phyloP scores from a whole-genome alignment of 805 yeast species.

The Candida argentea region DNA sequence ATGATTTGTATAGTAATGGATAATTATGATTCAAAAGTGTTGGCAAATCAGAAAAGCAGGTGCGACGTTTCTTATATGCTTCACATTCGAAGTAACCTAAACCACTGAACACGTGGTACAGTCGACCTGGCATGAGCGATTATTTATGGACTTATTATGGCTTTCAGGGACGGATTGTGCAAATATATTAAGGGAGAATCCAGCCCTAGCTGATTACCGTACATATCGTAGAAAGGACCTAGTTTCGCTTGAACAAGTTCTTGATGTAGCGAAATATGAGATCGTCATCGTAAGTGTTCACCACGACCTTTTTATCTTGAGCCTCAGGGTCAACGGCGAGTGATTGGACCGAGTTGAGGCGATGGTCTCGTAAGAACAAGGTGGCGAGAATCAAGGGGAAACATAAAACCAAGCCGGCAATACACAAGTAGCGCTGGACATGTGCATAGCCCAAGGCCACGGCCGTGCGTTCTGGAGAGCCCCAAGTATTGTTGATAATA shows the following conservation, averaged over 20 bases:
- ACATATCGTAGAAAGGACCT: not conserved
- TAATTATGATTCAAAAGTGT: too few relatives aligned
- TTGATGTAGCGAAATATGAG: slow-evolving; percentile 7
- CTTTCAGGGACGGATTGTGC: too few relatives aligned
- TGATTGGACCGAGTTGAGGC: slow-evolving; percentile 27
- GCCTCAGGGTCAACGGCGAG: slow-evolving; percentile 8
- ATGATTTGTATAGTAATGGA: too few relatives aligned
- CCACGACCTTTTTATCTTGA: slow-evolving; percentile 9
- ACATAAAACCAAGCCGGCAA: slow-evolving; percentile 45
- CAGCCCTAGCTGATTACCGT: too few relatives aligned
- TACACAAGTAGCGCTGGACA: slow-evolving; percentile 48
- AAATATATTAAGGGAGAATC: too few relatives aligned
- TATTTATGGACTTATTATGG: too few relatives aligned
- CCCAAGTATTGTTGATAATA: slow-evolving; percentile 44
- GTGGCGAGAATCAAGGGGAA: slow-evolving; percentile 40
- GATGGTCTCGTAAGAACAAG: slow-evolving; percentile 44
- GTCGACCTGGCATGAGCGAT: not conserved
- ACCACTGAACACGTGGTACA: too few relatives aligned
- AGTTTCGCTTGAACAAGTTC: slow-evolving; percentile 4
- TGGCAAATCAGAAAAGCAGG: too few relatives aligned
- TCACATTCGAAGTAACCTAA: too few relatives aligned
- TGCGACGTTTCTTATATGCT: too few relatives aligned
- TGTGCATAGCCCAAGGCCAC: slow-evolving; percentile 49
- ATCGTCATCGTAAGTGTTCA: slow-evolving; percentile 19
- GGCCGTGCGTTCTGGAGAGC: slow-evolving; percentile 48